Base-by-base conservation (phyloP, 805 yeast species). In the Ogataea pini region DNA sequence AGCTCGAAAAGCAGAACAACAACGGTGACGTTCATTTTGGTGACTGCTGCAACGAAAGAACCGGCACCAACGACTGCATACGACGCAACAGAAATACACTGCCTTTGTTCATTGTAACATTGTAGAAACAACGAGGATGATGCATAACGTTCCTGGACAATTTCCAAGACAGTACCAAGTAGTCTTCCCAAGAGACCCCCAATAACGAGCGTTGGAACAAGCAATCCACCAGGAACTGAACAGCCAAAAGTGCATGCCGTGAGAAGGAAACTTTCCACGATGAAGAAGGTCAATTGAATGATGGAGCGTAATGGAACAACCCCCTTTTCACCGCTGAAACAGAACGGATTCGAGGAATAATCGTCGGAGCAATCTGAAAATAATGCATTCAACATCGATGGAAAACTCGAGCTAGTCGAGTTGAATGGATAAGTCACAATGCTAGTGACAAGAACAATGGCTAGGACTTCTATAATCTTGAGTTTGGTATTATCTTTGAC, bases 41-140 rank as follows among this genome's bases (percentile, higher is more conserved):
- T 87, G 13, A 85, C 81, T 4, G 96, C 95, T 0, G 94, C 80
- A 55, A 88, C 72, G 47, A 87, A 85, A 1, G 96, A 76, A 0
- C 90, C 96, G 0, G 96, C 89, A 0, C 96, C 96, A 18, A 89
- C 88, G 8, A 89, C 85, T 0, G 96, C 96, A 61, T 89, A 89
- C 0, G 91, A 88, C 0, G 94, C 91, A 0, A 95, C 95, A 1
- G 90, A 85, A 8, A 89, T 82, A 56, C 94, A 82, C 48, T 72
- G 56, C 19, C 59, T 55, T 16, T 61, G 58, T 27, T 65, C 70
- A 22, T 60, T 77, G 66, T 48, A 77, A 52, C 80, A 76, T 16
- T 69, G 62, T 2, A 59, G 39, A 38, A 70, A 72, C 7, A 69
- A 67, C 1, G 75, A 68, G 39, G 75, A 69, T 20, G 59, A 60